These are phyloP conservation scores for Pestalotiopsis sp. DNA, from an alignment of 2,329 filamentous ascomycete genomes.

Conservation along the genomic window DNA sequence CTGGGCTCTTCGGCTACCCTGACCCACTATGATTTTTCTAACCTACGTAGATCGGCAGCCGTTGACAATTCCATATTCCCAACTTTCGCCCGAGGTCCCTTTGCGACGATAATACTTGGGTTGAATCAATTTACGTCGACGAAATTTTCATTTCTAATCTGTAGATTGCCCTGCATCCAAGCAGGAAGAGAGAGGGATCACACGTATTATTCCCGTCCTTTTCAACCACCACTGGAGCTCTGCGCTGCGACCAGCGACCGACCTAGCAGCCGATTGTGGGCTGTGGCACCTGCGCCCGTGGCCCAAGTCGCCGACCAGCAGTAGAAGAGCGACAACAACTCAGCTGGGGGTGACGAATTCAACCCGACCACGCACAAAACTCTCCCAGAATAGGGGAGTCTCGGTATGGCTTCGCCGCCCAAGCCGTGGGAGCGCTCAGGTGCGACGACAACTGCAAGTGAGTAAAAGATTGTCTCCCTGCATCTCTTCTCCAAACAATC, in stretches of 20 bases:
- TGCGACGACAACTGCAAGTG: conserved; percentile 42
- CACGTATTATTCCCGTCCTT: neutral
- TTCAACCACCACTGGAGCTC: neutral
- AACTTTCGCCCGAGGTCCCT: neutral
- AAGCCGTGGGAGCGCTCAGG: conserved; percentile 95
- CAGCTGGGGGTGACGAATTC: neutral
- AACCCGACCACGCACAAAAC: neutral
- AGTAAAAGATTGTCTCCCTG: neutral
- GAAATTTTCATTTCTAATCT: neutral
- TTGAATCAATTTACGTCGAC: neutral
- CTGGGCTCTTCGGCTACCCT: neutral
- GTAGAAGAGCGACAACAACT: neutral
- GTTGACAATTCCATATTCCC: neutral
- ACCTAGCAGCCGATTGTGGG: neutral
- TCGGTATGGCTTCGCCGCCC: conserved; percentile 74
- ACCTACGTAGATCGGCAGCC: neutral
- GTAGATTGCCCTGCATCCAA: neutral
- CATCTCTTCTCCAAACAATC: neutral
- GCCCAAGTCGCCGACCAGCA: neutral
- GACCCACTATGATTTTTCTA: conserved; percentile 5
- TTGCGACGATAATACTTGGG: neutral
- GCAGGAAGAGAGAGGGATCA: neutral
- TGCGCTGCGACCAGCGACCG: neutral
- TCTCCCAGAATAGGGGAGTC: neutral
- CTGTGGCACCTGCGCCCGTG: neutral